These are phyloP conservation scores for Micractinium conductrix DNA, from an alignment of 139 green algal species.

Conservation along the genomic window DNA sequence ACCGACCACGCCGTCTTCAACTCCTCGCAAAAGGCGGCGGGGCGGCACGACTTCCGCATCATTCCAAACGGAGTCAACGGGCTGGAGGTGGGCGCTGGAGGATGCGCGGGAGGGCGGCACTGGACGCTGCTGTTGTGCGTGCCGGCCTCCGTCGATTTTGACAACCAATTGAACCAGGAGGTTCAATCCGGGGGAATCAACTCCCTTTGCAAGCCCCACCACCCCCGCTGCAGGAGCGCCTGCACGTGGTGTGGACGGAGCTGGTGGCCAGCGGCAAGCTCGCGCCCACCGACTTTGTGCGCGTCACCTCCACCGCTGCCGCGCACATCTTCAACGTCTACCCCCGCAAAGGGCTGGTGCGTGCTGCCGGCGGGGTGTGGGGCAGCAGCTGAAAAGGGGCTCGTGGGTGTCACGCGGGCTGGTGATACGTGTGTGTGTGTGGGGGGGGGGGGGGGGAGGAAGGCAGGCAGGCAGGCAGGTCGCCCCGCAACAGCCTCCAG, in stretches of 20 bases:
- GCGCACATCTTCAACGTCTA: constrained; percentile 95
- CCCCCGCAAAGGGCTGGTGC: constrained; percentile 82
- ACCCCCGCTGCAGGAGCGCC: constrained; percentile 40
- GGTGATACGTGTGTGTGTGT: no score
- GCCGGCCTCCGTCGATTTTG: not conserved
- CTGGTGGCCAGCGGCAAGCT: constrained; percentile 84
- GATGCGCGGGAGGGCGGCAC: not conserved
- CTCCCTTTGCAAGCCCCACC: not conserved
- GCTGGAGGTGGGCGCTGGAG: constrained; percentile 71
- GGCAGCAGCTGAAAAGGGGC: no score
- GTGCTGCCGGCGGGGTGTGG: not conserved
- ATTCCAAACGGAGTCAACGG: constrained; percentile 98
- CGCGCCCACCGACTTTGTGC: constrained; percentile 82
- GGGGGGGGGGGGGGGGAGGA: no score
- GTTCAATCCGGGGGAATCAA: no score
- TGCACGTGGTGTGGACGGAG: constrained; percentile 90
- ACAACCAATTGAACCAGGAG: no score
- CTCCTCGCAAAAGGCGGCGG: constrained; percentile 86
- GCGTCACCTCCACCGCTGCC: constrained; percentile 83
- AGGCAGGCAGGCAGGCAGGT: no score
- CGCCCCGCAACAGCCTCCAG: no score
- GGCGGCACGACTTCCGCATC: constrained; percentile 85
- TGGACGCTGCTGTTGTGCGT: not conserved
- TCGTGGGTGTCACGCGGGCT: no score
- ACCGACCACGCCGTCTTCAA: constrained; percentile 97